Evolutionary conservation across 257 asterid genomes (phyloP), one percentile per base, ranked within the genome.

Genomic region (Nyctanthes arbortristis): DNA sequence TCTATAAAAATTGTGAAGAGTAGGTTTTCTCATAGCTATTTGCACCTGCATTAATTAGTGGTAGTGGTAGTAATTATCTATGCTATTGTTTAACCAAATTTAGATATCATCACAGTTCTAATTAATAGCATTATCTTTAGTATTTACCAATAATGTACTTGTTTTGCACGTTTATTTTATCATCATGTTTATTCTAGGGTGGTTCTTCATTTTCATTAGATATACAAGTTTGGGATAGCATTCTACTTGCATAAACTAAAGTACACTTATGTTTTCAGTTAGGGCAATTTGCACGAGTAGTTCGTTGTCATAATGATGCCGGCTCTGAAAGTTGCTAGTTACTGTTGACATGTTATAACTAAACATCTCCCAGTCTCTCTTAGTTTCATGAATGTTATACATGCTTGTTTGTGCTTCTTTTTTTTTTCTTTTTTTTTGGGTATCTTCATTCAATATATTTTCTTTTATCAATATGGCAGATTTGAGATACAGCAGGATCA

Each of bases 71-170:
- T 63, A 71, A 39, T 33, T 32, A 34, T 33, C 61, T 55, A 16
- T 56, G 3, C 52, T 56, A 63, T 32, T 47, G 64, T 64, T 60
- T 52, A 61, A 13, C 14, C 36, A 70, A 72, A 68, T 68, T 64
- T 35, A 63, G 71, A 25, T 64, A 32, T 35, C 31, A 34, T 29
- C 58, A 56, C 35, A 40, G 47, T 52, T 20, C 14, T 52, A 24
- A 5, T 22, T 30, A 52, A 3, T 52, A 9, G 31, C 59, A 20
- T 7, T 30, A 40, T 52, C 66, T 70, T 65, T 39, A 64, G 54
- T 25, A 4, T 34, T 59, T 60, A 28, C 32, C n/a, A n/a, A n/a
- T n/a, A n/a, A n/a, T n/a, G n/a, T 35, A n/a, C 14, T 70, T 5
- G 65, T 39, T n/a, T n/a, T n/a, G n/a, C 5, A 52, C 30, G n/a